phyloP scores from a whole-genome alignment of 257 asterid species.

The Echites panduratus region DNA sequence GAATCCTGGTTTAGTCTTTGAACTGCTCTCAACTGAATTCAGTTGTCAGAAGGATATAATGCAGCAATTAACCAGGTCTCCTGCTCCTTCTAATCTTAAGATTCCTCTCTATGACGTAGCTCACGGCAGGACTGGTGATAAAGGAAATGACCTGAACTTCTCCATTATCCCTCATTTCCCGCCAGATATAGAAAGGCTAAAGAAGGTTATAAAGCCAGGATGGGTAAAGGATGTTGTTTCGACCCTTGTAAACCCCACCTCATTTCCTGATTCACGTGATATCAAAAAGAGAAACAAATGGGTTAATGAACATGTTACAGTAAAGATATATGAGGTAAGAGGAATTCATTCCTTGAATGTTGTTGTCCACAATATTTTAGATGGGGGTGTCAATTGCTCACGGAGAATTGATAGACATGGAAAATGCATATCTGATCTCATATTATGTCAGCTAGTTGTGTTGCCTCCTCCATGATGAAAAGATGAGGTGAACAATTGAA shows the following conservation, averaged over 20 bases:
- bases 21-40: constrained; percentile 21
- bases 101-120: constrained; percentile 63
- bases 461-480: constrained; percentile 58
- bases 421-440: constrained; percentile 69
- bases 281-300: constrained; percentile 44
- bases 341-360: constrained; percentile 75
- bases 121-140: constrained; percentile 90
- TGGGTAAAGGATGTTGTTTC: constrained; percentile 74
- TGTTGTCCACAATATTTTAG: constrained; percentile 74
- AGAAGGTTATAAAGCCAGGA: constrained; percentile 50
- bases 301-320: constrained; percentile 45
- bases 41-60: constrained; percentile 20
- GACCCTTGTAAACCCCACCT: constrained; percentile 46
- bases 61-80: constrained; percentile 22
- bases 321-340: constrained; percentile 79
- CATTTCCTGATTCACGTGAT: constrained; percentile 41
- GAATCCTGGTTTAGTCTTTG: constrained; percentile 22
- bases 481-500: background rate
- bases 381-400: constrained; percentile 97
- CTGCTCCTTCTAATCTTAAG: constrained; percentile 57
- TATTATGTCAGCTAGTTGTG: constrained; percentile 59
- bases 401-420: constrained; percentile 95
- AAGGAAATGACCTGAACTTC: constrained; percentile 81
- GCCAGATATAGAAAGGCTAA: constrained; percentile 73
- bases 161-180: constrained; percentile 82